Evolutionary conservation across 2,329 filamentous ascomycete genomes (phyloP).

Genomic region (Xylaria sp.): DNA sequence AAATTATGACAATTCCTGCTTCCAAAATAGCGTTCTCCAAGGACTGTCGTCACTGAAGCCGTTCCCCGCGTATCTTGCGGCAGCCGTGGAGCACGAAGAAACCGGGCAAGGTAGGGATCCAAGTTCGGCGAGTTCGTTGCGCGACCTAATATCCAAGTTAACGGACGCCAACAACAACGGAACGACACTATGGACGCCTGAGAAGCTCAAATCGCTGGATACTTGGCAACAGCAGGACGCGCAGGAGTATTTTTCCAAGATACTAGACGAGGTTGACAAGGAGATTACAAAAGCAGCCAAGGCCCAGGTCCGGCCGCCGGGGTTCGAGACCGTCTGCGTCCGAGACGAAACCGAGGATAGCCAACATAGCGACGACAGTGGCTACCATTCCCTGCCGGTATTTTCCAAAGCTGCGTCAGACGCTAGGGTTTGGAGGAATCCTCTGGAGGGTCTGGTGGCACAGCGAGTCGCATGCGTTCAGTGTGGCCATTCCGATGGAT

Average conservation of each 20-base stretch:
- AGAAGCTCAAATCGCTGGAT: slow-evolving; percentile 85
- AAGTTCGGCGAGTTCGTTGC: slow-evolving; percentile 55
- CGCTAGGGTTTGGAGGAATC: slow-evolving; percentile 61
- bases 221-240: slow-evolving; percentile 97
- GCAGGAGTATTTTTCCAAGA: slow-evolving; percentile 93
- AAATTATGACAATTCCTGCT: slow-evolving; percentile 95
- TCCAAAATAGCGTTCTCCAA: slow-evolving; percentile 95
- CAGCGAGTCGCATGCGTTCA: slow-evolving; percentile 85
- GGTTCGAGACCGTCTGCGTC: slow-evolving; percentile 44
- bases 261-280: slow-evolving; percentile 82
- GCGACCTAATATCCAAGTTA: slow-evolving; percentile 69
- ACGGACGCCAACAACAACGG: slow-evolving; percentile 73
- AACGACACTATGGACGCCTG: slow-evolving; percentile 78
- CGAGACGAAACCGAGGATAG: slow-evolving; percentile 50
- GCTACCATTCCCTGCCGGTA: slow-evolving; percentile 53
- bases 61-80: slow-evolving; percentile 67
- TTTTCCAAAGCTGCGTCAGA: slow-evolving; percentile 42
- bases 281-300: slow-evolving; percentile 62
- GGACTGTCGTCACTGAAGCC: slow-evolving; percentile 75
- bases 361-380: slow-evolving; percentile 59
- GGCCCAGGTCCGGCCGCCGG: slow-evolving; percentile 37
- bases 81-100: slow-evolving; percentile 38
- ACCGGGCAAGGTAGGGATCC: slow-evolving; percentile 33
- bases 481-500: slow-evolving; percentile 84
- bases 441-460: slow-evolving; percentile 83